Evolutionary conservation across 2,329 filamentous ascomycete species (phyloP), one percentile per base, ranked within the genome.

Genomic region (Neofusicoccum ribis): DNA sequence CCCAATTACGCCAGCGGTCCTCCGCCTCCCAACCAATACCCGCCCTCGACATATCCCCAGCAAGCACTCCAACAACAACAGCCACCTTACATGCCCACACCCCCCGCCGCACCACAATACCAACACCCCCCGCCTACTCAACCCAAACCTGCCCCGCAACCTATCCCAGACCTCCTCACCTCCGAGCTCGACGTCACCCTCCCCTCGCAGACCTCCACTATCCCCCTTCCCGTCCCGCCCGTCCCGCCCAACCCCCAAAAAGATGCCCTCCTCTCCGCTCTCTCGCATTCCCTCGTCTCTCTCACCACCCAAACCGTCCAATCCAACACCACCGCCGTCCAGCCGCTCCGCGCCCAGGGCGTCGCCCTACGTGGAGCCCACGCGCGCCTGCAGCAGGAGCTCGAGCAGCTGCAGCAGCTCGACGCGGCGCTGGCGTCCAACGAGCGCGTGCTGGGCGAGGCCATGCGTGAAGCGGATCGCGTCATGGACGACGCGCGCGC

Each of bases 201-300:
- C 4, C 84, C 85, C 11, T 81, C 81, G 6, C 79, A 79, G 66
- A 70, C 69, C 7, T n/a, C 82, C 78, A 31, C 83, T 77, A 31
- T 84, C 34, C 52, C 52, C 3, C 51, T 58, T 31, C 84, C 89
- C 5, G 87, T 92, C 0, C 94, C 95, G 0, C 93, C 94, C 0
- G 92, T 97, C 37, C 94, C 95, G 0, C 93, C 93, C 0, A 99
- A 99, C 72, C 95, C 95, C 0, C 92, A 98, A 78, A 97, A 97
- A 75, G 93, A 98, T 76, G 89, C 91, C 20, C 86, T 98, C 15
- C 84, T 97, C 3, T 85, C 86, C 62, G 90, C 93, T 50, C 85
- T 98, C 36, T 92, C 89, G 41, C 82, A 85, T 64, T 86, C 88
- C 0, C 82, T 98, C 3, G 83, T 88, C 63, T 81, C 86, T 44